These are phyloP conservation scores for Russula lepida DNA, from an alignment of 768 basidiomycete species.

Conservation along the genomic window DNA sequence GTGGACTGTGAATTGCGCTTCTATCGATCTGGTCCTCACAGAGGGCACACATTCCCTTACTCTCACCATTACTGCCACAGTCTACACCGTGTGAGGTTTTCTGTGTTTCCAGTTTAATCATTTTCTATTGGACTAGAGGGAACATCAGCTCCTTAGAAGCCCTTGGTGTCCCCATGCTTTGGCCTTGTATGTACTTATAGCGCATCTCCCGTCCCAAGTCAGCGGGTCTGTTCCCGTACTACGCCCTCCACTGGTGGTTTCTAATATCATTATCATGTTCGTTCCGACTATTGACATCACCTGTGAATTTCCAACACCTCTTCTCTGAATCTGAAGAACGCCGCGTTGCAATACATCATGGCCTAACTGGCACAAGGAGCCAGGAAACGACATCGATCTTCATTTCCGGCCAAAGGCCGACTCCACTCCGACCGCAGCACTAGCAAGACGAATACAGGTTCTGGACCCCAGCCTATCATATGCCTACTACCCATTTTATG, in stretches of 20 bases:
- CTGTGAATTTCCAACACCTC: not conserved
- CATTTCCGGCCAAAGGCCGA: not conserved
- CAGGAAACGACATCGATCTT: not conserved
- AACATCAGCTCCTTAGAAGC: conserved; percentile 8
- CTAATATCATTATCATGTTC: conserved; percentile 20
- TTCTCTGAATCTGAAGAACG: not conserved
- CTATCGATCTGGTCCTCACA: conserved; percentile 7
- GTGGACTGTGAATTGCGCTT: conserved; percentile 2
- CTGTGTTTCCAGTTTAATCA: conserved; percentile 7
- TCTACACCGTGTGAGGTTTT: conserved; percentile 9
- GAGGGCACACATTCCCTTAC: not conserved
- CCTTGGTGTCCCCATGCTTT: conserved; percentile 15
- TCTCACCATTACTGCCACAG: not conserved
- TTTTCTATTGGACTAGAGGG: conserved; percentile 14
- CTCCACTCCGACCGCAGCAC: not conserved
- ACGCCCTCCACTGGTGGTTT: conserved; percentile 23
- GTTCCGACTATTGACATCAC: not conserved
- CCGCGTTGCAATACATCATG: not conserved
- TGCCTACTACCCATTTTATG: not conserved
- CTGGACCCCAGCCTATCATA: not conserved
- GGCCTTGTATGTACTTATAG: conserved; percentile 21
- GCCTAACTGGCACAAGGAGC: not conserved
- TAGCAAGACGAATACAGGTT: not conserved
- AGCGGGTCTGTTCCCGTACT: conserved; percentile 21
- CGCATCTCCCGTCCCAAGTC: conserved; percentile 9